Percentiles rank a stretch among this genome's conserved stretches.
phyloP scores from a whole-genome alignment of 2,329 filamentous ascomycete species.

The Pseudogymnoascus sp. region DNA sequence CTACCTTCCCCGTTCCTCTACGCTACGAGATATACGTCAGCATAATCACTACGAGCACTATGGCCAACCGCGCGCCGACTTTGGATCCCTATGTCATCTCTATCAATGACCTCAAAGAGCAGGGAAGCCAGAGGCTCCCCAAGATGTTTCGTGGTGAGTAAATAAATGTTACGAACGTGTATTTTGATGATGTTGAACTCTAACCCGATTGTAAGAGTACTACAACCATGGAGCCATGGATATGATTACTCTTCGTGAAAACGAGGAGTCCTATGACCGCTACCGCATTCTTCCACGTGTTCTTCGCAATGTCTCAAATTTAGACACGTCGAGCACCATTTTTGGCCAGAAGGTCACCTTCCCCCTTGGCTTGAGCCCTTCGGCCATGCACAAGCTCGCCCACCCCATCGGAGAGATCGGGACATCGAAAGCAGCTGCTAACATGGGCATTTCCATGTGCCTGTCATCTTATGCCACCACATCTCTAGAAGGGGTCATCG shows the following conservation, averaged over 20 bases:
- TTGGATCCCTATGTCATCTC: constrained; percentile 8
- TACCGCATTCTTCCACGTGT: constrained; percentile 34
- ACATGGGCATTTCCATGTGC: constrained; percentile 24
- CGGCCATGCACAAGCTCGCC: constrained; percentile 51
- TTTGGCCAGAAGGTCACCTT: constrained; percentile 24
- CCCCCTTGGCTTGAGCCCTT: constrained; percentile 53
- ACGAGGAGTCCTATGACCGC: constrained; percentile 31
- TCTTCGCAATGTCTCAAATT: constrained; percentile 9
- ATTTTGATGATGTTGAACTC: not conserved
- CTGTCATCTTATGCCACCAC: constrained; percentile 9
- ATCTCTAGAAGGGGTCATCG: constrained; percentile 4
- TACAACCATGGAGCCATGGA: constrained; percentile 8
- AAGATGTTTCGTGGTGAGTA: not conserved
- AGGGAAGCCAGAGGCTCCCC: constrained; percentile 4
- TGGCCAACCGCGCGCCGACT: constrained; percentile 8
- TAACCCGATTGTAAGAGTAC: not conserved
- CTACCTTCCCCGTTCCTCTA: too few relatives aligned
- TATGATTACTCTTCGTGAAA: not conserved
- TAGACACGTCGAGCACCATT: constrained; percentile 9
- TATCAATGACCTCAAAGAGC: constrained; percentile 7
- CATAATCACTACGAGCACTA: not conserved
- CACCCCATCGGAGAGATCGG: constrained; percentile 52
- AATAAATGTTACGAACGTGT: not conserved
- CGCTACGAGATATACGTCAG: too few relatives aligned
- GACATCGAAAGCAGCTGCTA: constrained; percentile 39